Evolutionary conservation across 1,139 yeast species (phyloP).

Genomic region (Geotrichum restrictum): DNA sequence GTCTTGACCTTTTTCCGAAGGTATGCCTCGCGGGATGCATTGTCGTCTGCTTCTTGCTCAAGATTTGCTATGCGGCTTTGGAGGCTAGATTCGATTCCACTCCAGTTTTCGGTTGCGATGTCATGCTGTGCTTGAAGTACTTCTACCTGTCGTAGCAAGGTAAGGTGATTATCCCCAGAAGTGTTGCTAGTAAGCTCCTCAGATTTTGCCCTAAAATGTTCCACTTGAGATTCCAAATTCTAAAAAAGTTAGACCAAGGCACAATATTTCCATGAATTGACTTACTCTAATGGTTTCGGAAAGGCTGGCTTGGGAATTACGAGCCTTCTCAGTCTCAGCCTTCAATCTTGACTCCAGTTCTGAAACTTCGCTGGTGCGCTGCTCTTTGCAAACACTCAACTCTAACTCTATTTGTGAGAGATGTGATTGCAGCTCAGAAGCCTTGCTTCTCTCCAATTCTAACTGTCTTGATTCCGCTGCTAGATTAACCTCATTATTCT

Average conservation of each 20-base stretch:
- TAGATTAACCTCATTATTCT: conserved; percentile 28
- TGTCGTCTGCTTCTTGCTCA: conserved; percentile 41
- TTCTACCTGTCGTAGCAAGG: conserved; percentile 45
- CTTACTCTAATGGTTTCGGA: conserved; percentile 31
- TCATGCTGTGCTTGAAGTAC: conserved; percentile 62
- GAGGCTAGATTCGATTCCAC: conserved; percentile 54
- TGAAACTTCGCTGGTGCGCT: conserved; percentile 25
- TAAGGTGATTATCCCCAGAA: conserved; percentile 28
- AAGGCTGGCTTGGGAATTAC: conserved; percentile 27
- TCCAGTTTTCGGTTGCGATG: conserved; percentile 65
- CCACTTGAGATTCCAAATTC: conserved; percentile 43
- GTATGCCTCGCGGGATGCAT: conserved; percentile 28
- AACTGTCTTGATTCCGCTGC: conserved; percentile 29
- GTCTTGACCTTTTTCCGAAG: conserved; percentile 29
- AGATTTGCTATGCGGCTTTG: conserved; percentile 47
- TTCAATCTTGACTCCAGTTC: conserved; percentile 29
- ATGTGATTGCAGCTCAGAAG: conserved; percentile 24
- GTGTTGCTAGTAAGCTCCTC: conserved; percentile 38
- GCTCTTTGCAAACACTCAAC: conserved; percentile 22
- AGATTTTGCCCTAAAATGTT: conserved; percentile 42
- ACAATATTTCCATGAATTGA: conserved; percentile 15
- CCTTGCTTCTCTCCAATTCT: conserved; percentile 20
- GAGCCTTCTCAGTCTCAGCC: conserved; percentile 22
- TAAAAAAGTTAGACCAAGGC: conserved; percentile 17
- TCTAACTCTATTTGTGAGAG: conserved; percentile 24